A percentile compares a stretch with the other conserved stretches of the same genome.
phyloP scores from a whole-genome alignment of 176 grass and related monocot genomes.

The sorghum (Sorghum bicolor) region Sorghum_bicolor_NCBIv3 NC_012876.2:3214001-3214500 shows the following conservation, averaged over 20 bases:
- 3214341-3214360: slow-evolving; percentile 38
- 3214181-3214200: not conserved
- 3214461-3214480: not conserved
- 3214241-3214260: not conserved
- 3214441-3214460: not conserved
- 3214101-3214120: not conserved
- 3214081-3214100: not conserved
- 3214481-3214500: not conserved
- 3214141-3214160: not conserved
- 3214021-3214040: not conserved
- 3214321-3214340: slow-evolving; percentile 95
- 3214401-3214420: not conserved
- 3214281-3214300: slow-evolving; percentile 93
- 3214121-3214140: not conserved
- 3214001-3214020: not conserved
- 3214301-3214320: slow-evolving; percentile 92
- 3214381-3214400: not conserved
- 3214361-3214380: not conserved
- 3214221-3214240: not conserved
- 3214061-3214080: slow-evolving; percentile 4
- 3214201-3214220: not conserved
- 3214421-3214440: not conserved
- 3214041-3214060: not conserved
- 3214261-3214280: slow-evolving; percentile 67
- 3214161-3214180: not conserved